A percentile compares a stretch with the other conserved stretches of the same genome.
These are phyloP conservation scores for Dactylellina parvicollis DNA, from an alignment of 2,329 filamentous ascomycete genomes.

Conservation along the genomic window DNA sequence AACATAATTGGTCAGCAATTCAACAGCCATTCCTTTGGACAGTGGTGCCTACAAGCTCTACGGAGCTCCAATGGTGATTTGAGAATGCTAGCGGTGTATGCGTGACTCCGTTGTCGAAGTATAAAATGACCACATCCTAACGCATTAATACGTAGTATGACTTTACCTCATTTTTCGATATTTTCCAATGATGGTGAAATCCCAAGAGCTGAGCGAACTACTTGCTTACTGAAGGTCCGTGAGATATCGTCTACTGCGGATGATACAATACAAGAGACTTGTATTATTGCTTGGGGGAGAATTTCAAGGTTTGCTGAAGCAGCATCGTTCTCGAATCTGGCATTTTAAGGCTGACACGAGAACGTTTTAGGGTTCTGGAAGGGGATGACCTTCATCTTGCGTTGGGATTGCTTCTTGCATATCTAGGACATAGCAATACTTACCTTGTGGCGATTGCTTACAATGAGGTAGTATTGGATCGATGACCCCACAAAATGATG, in stretches of 20 bases:
- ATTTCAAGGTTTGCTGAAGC: slow-evolving; percentile 72
- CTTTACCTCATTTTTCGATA: slow-evolving; percentile 37
- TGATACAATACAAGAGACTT: slow-evolving; percentile 75
- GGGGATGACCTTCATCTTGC: slow-evolving; percentile 89
- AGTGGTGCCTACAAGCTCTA: slow-evolving; percentile 83
- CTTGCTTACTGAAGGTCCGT: slow-evolving; percentile 34
- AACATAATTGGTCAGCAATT: slow-evolving; percentile 72
- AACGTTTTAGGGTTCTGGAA: slow-evolving; percentile 69
- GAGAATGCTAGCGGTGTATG: slow-evolving; percentile 78
- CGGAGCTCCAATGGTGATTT: slow-evolving; percentile 86
- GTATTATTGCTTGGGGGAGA: slow-evolving; percentile 85
- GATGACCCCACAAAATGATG: neutral
- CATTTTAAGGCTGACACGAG: slow-evolving; percentile 1
- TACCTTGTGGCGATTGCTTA: slow-evolving; percentile 83
- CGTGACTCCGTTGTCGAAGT: slow-evolving; percentile 49
- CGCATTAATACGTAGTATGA: slow-evolving; percentile 32
- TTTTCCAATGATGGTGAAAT: slow-evolving; percentile 29
- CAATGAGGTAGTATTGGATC: slow-evolving; percentile 71
- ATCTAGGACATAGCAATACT: slow-evolving; percentile 82
- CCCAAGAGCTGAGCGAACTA: slow-evolving; percentile 35
- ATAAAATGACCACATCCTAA: slow-evolving; percentile 13
- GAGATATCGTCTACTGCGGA: slow-evolving; percentile 39
- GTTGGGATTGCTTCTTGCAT: slow-evolving; percentile 83
- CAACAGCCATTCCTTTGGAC: slow-evolving; percentile 73
- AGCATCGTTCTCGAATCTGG: neutral